phyloP scores from a whole-genome alignment of 768 basidiomycete species.

The Panaeolus papilionaceus region DNA sequence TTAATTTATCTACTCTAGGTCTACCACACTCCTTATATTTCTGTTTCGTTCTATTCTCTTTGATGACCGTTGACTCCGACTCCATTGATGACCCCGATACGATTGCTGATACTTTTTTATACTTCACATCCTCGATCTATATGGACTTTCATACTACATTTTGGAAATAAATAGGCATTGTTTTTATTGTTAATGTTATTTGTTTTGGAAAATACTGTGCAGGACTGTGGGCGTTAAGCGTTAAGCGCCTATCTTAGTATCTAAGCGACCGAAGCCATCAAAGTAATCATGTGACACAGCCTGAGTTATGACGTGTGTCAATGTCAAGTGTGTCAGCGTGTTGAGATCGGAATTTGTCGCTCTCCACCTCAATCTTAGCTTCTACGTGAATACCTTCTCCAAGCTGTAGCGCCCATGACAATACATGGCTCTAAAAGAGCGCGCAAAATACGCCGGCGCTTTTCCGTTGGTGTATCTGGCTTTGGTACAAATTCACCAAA shows the following conservation, averaged over 20 bases:
- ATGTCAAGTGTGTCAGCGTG: not conserved
- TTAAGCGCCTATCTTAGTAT: too few species aligned
- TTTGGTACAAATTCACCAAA: slow-evolving; percentile 34
- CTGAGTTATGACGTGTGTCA: not conserved
- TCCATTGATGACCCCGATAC: too few species aligned
- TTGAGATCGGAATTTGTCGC: not conserved
- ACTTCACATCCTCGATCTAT: too few species aligned
- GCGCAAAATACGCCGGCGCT: slow-evolving; percentile 39
- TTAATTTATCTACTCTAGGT: not conserved
- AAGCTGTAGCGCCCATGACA: slow-evolving; percentile 21
- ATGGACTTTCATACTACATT: not conserved
- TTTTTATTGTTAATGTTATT: too few species aligned
- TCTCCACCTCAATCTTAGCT: not conserved
- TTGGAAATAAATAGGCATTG: not conserved
- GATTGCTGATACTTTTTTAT: too few species aligned
- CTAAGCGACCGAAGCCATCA: too few species aligned
- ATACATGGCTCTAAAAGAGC: slow-evolving; percentile 32
- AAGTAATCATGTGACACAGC: not conserved
- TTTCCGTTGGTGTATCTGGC: slow-evolving; percentile 36
- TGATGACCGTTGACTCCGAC: too few species aligned
- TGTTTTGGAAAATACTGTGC: too few species aligned
- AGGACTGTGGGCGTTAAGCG: too few species aligned
- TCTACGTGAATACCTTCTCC: not conserved
- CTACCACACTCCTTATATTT: not conserved
- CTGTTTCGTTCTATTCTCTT: too few species aligned